phyloP scores from a whole-genome alignment of 2,329 filamentous ascomycete genomes.

The Fusarium mangiferae region DNA sequence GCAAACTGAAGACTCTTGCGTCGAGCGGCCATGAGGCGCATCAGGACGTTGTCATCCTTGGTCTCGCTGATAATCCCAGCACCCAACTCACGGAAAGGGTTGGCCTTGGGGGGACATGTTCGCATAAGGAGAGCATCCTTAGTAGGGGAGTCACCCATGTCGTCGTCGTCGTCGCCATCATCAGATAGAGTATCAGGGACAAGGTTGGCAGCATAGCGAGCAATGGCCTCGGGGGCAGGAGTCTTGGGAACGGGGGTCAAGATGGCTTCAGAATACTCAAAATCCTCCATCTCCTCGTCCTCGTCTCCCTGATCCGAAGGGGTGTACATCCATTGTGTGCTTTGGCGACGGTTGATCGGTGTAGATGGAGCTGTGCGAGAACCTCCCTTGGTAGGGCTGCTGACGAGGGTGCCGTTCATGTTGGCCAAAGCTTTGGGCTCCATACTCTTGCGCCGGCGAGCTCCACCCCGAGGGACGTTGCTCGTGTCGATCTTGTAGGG shows the following conservation, averaged over 20 bases:
- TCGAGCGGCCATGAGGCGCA: constrained; percentile 75
- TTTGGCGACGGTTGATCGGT: constrained; percentile 63
- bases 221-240: constrained; percentile 65
- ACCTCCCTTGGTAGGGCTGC: constrained; percentile 49
- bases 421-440: constrained; percentile 78
- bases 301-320: constrained; percentile 58
- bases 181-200: constrained; percentile 59
- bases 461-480: constrained; percentile 74
- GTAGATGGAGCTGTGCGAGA: constrained; percentile 57
- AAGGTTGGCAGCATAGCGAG: constrained; percentile 60
- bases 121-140: constrained; percentile 57
- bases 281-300: constrained; percentile 52
- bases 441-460: constrained; percentile 82
- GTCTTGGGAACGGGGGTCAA: constrained; percentile 69
- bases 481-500: constrained; percentile 76
- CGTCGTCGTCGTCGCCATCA: constrained; percentile 45
- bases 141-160: constrained; percentile 45
- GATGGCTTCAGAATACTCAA: constrained; percentile 56
- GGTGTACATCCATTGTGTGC: constrained; percentile 65
- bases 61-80: constrained; percentile 58
- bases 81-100: constrained; percentile 52
- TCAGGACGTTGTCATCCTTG: constrained; percentile 67
- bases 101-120: constrained; percentile 66
- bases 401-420: constrained; percentile 71
- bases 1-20: constrained; percentile 83